Evolutionary conservation across 306 rosid species (phyloP).

Genomic region (Sesbania bispinosa): DNA sequence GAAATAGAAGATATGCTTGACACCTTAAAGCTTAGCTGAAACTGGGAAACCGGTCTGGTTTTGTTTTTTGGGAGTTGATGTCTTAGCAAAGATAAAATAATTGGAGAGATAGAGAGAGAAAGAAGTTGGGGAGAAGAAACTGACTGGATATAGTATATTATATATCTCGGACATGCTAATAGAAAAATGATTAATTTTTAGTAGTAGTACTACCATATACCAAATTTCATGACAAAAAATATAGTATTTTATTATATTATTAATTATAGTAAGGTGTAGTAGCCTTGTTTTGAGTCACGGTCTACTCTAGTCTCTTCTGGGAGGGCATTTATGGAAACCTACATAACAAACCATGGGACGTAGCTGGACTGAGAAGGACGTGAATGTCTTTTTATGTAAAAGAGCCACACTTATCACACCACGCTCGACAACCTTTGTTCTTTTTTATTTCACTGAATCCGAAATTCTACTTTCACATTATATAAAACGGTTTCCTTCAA

Average conservation of each 20-base stretch:
- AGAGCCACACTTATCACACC: neutral
- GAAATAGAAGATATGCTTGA: slow-evolving; percentile 31
- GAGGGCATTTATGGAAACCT: slow-evolving; percentile 34
- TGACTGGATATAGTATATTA: slow-evolving; percentile 32
- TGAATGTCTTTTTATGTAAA: slow-evolving; percentile 28
- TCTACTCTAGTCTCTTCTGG: slow-evolving; percentile 22
- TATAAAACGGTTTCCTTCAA: no score
- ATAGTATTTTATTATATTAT: neutral
- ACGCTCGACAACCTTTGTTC: neutral
- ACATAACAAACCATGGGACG: neutral
- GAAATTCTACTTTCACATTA: neutral
- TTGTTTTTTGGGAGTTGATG: slow-evolving; percentile 43
- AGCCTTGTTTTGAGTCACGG: slow-evolving; percentile 20
- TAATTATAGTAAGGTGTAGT: neutral
- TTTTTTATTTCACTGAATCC: neutral
- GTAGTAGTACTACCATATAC: neutral
- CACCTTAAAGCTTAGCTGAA: slow-evolving; percentile 47
- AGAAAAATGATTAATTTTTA: neutral
- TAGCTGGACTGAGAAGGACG: slow-evolving; percentile 32
- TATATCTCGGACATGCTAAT: slow-evolving; percentile 28
- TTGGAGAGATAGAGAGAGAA: slow-evolving; percentile 51
- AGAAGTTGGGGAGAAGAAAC: slow-evolving; percentile 19
- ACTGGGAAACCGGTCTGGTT: slow-evolving; percentile 55
- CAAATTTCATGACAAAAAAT: slow-evolving; percentile 3
- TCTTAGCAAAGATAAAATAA: slow-evolving; percentile 58